Evolutionary conservation across 176 grass and related monocot genomes (phyloP), one percentile per base, ranked within the genome.

Genomic region (Juncus effusus): DNA sequence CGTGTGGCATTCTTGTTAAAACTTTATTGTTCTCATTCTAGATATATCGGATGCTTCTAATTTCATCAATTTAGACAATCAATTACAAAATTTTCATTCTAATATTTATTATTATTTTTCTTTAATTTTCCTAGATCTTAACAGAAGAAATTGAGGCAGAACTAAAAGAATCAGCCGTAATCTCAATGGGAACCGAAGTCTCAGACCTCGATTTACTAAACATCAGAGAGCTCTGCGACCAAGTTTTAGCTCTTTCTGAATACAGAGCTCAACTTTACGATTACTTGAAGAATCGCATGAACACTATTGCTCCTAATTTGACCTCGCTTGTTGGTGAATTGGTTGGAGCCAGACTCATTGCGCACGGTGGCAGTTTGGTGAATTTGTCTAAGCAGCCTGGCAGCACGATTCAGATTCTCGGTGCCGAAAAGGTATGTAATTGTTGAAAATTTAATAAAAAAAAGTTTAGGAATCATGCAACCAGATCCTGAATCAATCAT

Each of bases 181-280:
- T 99, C 76, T 99, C 95, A 35, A 99, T 94, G 95, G 95, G 89
- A 13, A 99, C 89, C 45, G 95, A 99, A 94, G 83, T 94, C 74
- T 90, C 66, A 62, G 89, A 94, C 13, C 59, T 90, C 76, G 95
- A 99, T 42, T 74, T 99, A 36, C 44, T 77, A 67, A 99, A 94
- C 59, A 99, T 94, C 13, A 90, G 65, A 36, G 86, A 94, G 42
- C 81, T 94, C 7, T 91, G 88, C 36, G 89, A 99, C 55, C 95
- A 99, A 80, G 89, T 99, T 3, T 81, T 94, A 10, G 76, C 86
- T 74, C 89, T 94, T 80, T 89, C 95, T 39, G 94, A 99, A 75
- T 93, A 93, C 69, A 93, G 89, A 90, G 86, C 40, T 16, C 89
- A 94, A 65, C 60, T 99, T 10, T 87, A 76, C 54, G 95, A 99